Evolutionary conservation across 495 filamentous ascomycete species (phyloP).

Genomic region (Penicillium crystallinum): DNA sequence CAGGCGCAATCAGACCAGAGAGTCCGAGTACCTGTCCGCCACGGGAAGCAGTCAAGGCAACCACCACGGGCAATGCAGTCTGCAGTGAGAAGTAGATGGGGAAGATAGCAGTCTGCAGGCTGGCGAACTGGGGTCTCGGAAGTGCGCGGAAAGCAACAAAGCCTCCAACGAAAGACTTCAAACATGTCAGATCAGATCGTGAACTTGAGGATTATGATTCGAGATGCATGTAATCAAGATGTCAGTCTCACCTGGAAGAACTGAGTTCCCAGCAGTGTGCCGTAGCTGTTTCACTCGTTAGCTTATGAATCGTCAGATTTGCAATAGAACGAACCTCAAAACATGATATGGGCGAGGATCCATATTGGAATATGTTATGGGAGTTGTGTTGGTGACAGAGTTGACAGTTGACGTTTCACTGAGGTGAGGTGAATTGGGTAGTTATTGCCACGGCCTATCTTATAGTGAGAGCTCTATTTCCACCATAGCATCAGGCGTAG

Average conservation of each 20-base stretch:
- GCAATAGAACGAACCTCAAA: slow-evolving; percentile 50
- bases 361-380: slow-evolving; percentile 11
- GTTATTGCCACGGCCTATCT: not conserved
- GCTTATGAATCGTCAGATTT: not conserved
- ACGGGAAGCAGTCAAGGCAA: slow-evolving; percentile 79
- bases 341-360: slow-evolving; percentile 73
- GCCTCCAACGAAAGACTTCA: slow-evolving; percentile 72
- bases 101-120: slow-evolving; percentile 73
- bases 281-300: slow-evolving; percentile 52
- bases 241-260: slow-evolving; percentile 63
- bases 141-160: slow-evolving; percentile 68
- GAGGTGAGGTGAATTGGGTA: not conserved
- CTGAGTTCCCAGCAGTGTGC: slow-evolving; percentile 70
- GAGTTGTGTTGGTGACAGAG: not conserved
- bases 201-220: not conserved
- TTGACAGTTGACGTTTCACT: not conserved
- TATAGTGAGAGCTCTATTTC: not conserved
- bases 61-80: slow-evolving; percentile 60
- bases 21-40: slow-evolving; percentile 37
- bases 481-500: not conserved
- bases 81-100: slow-evolving; percentile 85
- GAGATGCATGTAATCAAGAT: not conserved
- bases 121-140: slow-evolving; percentile 71
- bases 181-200: slow-evolving; percentile 1
- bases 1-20: slow-evolving; percentile 48